Base-by-base conservation (phyloP, 1,139 yeast genomes). In the Geotrichum candidum region DNA sequence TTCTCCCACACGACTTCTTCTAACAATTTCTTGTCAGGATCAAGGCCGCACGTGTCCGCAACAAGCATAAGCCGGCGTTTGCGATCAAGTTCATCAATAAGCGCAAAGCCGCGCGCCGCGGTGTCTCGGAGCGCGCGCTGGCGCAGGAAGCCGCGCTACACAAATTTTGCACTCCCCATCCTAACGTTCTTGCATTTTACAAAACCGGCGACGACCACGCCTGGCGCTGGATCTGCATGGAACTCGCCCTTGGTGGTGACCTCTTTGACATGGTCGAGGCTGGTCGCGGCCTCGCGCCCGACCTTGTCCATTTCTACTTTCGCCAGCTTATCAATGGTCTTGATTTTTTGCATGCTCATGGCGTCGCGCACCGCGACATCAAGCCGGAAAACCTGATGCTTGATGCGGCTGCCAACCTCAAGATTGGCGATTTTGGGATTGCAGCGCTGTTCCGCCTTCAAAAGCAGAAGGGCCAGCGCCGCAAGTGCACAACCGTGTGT, bases 301-400 rank as follows among this genome's bases (percentile, higher is more conserved):
- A 84, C 51, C 80, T 86, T 29, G 87, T 88, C 0, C 89, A 86
- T 65, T 82, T 87, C 68, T 87, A 86, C 68, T 86, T 85, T 70
- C 80, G 80, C 56, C 90, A 86, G 66, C 73, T 86, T 64, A 76
- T 84, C 1, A 82, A 80, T 60, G 88, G 87, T 0, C 73, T 84
- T 18, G 77, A 76, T 5, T 84, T 78, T 67, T 71, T 90, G 52
- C 97, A 90, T 71, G 77, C 80, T 2, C 81, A 80, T 58, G 90
- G 94, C 59, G 87, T 90, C 53, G 92, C 95, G 4, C 97, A 90
- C 75, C 74, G 97, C 65, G 96, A 90, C 71, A 88, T 91, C 63
- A 90, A 90, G 70, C 97, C 97, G 0, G 97, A 90, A 70, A 90
- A 90, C 70, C 84, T 90, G n/a, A 77, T 91, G 45, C 76, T 91